Evolutionary conservation across 73 alveolate genomes (phyloP).

Genomic region (Symbiodinium pilosum): DNA sequence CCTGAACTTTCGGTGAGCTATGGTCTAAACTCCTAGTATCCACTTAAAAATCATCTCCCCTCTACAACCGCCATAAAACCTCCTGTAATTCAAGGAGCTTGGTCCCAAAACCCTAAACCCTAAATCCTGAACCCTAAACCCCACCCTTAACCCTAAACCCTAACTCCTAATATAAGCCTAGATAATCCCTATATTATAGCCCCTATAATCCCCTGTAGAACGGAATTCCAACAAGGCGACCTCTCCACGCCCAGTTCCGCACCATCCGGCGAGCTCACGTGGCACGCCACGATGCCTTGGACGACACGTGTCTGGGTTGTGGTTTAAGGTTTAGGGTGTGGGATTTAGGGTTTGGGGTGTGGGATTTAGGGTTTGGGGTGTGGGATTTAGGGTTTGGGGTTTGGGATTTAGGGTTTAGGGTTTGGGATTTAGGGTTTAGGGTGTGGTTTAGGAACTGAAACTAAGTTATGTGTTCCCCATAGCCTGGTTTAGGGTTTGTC

Average conservation of each 20-base stretch:
- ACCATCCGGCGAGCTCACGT: neutral
- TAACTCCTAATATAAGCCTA: neutral
- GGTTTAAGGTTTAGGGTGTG: neutral
- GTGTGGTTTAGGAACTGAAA: too few species aligned
- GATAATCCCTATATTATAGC: too few species aligned
- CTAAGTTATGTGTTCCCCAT: too few species aligned
- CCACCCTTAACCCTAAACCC: conserved; percentile 1
- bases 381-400: neutral
- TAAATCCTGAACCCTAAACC: neutral
- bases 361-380: neutral
- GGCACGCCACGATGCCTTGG: conserved; percentile 2
- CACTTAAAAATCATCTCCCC: too few species aligned
- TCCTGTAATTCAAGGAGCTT: too few species aligned
- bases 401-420: neutral
- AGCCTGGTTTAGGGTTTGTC: too few species aligned
- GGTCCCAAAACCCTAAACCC: neutral
- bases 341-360: neutral
- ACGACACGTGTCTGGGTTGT: neutral
- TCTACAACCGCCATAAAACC: too few species aligned
- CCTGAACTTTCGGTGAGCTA: too few species aligned
- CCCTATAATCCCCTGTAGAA: too few species aligned
- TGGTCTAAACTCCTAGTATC: too few species aligned
- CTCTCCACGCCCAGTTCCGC: neutral
- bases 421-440: neutral
- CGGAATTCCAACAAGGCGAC: neutral